Percentiles rank a stretch among this genome's conserved stretches.
Conservation (phyloP, 2,329 filamentous ascomycete species). For the Xylaria sp. region DNA sequence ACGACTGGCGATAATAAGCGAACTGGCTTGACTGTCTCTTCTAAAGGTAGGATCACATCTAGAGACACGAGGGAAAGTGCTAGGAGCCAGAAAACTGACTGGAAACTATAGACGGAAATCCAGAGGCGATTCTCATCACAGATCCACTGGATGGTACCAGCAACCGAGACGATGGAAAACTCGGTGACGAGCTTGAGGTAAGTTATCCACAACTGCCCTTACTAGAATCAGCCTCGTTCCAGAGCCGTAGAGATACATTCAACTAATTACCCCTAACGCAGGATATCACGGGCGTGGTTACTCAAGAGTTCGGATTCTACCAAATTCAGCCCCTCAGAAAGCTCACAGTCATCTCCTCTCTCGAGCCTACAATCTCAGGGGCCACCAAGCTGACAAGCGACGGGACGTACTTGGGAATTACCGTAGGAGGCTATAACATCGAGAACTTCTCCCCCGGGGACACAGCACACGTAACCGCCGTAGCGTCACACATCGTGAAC, state of each 20-base stretch:
- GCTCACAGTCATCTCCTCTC: conserved; percentile 59
- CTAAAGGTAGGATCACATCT: conserved; percentile 55
- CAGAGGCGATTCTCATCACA: conserved; percentile 74
- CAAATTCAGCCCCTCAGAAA: conserved; percentile 72
- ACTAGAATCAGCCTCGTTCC: neutral
- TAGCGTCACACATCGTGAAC: conserved; percentile 73
- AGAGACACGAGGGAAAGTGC: neutral
- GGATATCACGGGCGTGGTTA: conserved; percentile 73
- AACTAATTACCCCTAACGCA: conserved; percentile 13
- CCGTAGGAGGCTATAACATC: conserved; percentile 75
- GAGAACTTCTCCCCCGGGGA: conserved; percentile 71
- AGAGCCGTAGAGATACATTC: neutral
- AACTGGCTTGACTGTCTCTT: conserved; percentile 72
- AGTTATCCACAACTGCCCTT: neutral
- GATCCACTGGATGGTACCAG: conserved; percentile 71
- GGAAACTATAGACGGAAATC: conserved; percentile 67
- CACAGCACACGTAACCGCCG: conserved; percentile 64
- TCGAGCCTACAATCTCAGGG: conserved; percentile 59
- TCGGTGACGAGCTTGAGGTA: conserved; percentile 72
- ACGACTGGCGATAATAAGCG: conserved; percentile 71
- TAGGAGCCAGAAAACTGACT: conserved; percentile 20
- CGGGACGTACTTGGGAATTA: conserved; percentile 69
- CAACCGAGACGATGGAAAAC: conserved; percentile 68
- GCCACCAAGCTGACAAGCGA: conserved; percentile 64
- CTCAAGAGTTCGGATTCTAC: conserved; percentile 75